These are phyloP conservation scores for Penicillium brevicompactum DNA, from an alignment of 2,329 filamentous ascomycete genomes.

Conservation along the genomic window DNA sequence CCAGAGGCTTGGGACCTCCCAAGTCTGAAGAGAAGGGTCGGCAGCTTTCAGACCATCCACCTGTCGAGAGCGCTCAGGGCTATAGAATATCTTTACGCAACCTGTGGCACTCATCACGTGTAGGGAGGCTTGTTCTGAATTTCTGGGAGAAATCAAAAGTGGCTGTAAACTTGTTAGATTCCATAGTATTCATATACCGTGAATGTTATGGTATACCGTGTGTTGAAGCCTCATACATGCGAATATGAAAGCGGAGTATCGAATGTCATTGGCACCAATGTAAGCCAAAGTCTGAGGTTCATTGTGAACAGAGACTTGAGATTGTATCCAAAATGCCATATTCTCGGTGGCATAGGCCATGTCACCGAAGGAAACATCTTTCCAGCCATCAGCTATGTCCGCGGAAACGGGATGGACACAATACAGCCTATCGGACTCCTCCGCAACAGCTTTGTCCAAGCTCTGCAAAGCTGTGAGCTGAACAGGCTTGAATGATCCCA, in stretches of 20 bases:
- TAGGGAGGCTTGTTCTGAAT: constrained; percentile 22
- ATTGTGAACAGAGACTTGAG: background rate
- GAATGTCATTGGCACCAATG: constrained; percentile 22
- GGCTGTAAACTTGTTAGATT: constrained; percentile 13
- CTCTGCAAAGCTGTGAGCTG: background rate
- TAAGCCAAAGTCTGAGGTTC: constrained; percentile 12
- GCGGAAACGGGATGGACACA: constrained; percentile 13
- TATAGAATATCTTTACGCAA: constrained; percentile 14
- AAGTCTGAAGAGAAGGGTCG: constrained; percentile 7
- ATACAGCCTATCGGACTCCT: constrained; percentile 3
- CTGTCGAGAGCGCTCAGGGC: constrained; percentile 23
- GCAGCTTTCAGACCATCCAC: constrained; percentile 1
- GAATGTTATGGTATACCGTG: constrained; percentile 11
- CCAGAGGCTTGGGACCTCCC: constrained; percentile 13
- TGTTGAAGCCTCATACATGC: constrained; percentile 20
- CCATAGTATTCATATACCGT: constrained; percentile 7
- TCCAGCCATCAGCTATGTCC: constrained; percentile 11
- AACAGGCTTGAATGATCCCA: constrained; percentile 1
- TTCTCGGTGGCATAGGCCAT: constrained; percentile 9
- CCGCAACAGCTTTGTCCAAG: constrained; percentile 3
- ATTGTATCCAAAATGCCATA: constrained; percentile 14
- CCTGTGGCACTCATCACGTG: constrained; percentile 12
- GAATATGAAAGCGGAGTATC: constrained; percentile 19
- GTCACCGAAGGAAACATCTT: constrained; percentile 4
- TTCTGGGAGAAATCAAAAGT: constrained; percentile 28